phyloP scores from a whole-genome alignment of 257 asterid genomes.

The Solanum dulcamara region DNA sequence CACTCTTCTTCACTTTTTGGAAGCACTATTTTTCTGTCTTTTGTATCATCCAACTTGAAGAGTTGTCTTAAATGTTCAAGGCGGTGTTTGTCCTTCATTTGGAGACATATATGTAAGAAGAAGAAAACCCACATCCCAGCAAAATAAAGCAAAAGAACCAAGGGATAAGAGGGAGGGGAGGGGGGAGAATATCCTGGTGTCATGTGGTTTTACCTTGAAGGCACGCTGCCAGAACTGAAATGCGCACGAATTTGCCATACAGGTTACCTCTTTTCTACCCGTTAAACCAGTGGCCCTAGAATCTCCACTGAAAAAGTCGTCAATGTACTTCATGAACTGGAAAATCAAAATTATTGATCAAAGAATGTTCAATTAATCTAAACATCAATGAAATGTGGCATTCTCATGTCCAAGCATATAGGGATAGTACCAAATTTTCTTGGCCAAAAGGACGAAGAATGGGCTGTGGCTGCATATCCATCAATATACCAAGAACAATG shows the following conservation, averaged over 20 bases:
- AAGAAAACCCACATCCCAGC: conserved; percentile 1
- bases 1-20: conserved; percentile 70
- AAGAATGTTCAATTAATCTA: neutral
- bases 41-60: conserved; percentile 22
- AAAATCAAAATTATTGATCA: neutral
- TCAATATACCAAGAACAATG: conserved; percentile 75
- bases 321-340: conserved; percentile 47
- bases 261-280: conserved; percentile 62
- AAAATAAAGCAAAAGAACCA: conserved; percentile 1
- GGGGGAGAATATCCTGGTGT: neutral
- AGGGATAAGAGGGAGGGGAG: neutral
- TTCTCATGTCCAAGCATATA: neutral
- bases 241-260: conserved; percentile 63
- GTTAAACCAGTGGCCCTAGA: conserved; percentile 32
- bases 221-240: conserved; percentile 83
- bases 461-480: conserved; percentile 85
- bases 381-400: neutral
- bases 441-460: conserved; percentile 78
- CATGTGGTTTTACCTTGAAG: conserved; percentile 45
- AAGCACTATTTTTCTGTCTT: conserved; percentile 16
- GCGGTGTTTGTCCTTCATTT: conserved; percentile 57
- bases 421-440: conserved; percentile 47
- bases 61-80: conserved; percentile 46
- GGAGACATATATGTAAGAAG: conserved; percentile 6
- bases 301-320: conserved; percentile 36